Percentiles rank a stretch among this genome's conserved stretches.
These are phyloP conservation scores for Hyphodiscus hymeniophilus DNA, from an alignment of 495 filamentous ascomycete species.

Conservation along the genomic window DNA sequence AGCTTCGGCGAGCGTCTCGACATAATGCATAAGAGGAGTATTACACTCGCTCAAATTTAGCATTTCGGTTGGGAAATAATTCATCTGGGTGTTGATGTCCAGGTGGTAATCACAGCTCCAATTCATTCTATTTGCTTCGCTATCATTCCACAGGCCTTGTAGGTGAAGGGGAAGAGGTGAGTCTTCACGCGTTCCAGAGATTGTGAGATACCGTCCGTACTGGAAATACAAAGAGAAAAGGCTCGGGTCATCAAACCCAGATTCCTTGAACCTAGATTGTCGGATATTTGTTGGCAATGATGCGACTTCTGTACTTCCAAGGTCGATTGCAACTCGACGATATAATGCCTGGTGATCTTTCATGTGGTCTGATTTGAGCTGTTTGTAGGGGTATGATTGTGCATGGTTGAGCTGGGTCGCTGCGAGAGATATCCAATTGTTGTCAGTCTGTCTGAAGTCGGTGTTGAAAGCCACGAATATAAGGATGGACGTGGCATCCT, in stretches of 20 bases:
- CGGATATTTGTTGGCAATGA: slow-evolving; percentile 8
- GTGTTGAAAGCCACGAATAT: slow-evolving; percentile 15
- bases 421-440: slow-evolving; percentile 7
- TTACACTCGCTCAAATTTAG: slow-evolving; percentile 33
- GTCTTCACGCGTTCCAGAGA: slow-evolving; percentile 32
- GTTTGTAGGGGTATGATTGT: not conserved
- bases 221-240: slow-evolving; percentile 38
- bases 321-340: slow-evolving; percentile 1
- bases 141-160: slow-evolving; percentile 50
- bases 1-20: slow-evolving; percentile 28
- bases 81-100: slow-evolving; percentile 55
- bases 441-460: slow-evolving; percentile 6
- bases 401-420: slow-evolving; percentile 5
- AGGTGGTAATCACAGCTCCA: slow-evolving; percentile 51
- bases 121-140: slow-evolving; percentile 35
- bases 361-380: slow-evolving; percentile 11
- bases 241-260: slow-evolving; percentile 25
- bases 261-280: slow-evolving; percentile 8
- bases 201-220: slow-evolving; percentile 39
- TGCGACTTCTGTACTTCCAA: not conserved
- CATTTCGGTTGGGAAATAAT: slow-evolving; percentile 45
- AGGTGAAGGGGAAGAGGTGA: slow-evolving; percentile 44
- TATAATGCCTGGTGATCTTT: slow-evolving; percentile 7
- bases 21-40: slow-evolving; percentile 31
- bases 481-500: slow-evolving; percentile 6